Conservation (phyloP, 1,284 basidiomycete species). For the Singerocomus inundabilis region DNA sequence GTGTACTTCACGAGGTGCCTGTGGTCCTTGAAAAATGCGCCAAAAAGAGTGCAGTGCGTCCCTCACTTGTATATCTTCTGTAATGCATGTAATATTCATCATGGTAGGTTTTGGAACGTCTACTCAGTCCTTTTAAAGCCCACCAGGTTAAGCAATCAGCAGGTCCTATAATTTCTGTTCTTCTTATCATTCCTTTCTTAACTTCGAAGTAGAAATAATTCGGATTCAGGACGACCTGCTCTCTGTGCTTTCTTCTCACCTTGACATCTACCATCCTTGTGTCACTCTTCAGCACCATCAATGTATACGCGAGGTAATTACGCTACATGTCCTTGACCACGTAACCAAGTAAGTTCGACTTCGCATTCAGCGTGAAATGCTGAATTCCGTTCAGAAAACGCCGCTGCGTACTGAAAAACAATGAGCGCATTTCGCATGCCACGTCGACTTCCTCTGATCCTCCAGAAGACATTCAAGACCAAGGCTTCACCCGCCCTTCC, state of each 20-base stretch:
- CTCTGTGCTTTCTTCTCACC: constrained; percentile 60
- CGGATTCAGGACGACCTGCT: constrained; percentile 65
- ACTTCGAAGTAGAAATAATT: constrained; percentile 43
- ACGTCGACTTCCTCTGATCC: constrained; percentile 51
- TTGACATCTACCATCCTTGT: constrained; percentile 73
- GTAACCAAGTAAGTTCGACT: constrained; percentile 66
- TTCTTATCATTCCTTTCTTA: constrained; percentile 8
- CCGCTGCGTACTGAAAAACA: constrained; percentile 90
- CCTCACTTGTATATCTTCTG: not conserved
- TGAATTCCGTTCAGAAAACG: constrained; percentile 67
- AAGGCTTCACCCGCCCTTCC: constrained; percentile 97
- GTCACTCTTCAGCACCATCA: constrained; percentile 54
- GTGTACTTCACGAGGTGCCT: constrained; percentile 48
- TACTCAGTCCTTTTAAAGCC: constrained; percentile 53
- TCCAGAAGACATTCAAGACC: constrained; percentile 83
- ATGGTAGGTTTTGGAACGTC: constrained; percentile 57
- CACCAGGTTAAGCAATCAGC: constrained; percentile 51
- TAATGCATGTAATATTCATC: not conserved
- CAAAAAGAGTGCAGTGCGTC: constrained; percentile 32
- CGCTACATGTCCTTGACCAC: constrained; percentile 83
- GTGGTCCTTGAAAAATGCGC: constrained; percentile 20
- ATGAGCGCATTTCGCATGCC: constrained; percentile 81
- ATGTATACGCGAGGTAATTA: constrained; percentile 60
- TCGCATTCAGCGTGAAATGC: not conserved
- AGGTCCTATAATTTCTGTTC: constrained; percentile 40